A percentile compares a stretch with the other conserved stretches of the same genome.
phyloP scores from a whole-genome alignment of 495 filamentous ascomycete genomes.

The Neurospora tetrasperma region DNA sequence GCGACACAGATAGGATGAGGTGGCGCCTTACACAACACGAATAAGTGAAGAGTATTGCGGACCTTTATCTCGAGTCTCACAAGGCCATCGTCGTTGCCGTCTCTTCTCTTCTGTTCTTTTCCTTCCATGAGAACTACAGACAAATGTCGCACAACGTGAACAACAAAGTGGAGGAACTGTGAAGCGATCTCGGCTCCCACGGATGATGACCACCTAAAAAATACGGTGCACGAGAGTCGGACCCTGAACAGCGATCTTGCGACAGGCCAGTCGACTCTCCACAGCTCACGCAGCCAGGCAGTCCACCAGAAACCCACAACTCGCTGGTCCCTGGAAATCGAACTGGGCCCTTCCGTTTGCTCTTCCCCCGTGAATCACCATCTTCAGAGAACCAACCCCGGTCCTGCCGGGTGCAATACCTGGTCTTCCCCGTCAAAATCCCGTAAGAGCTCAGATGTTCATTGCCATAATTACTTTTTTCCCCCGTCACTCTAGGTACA shows the following conservation, averaged over 20 bases:
- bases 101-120: not conserved
- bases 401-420: not conserved
- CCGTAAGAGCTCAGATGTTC: not conserved
- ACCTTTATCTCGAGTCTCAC: not conserved
- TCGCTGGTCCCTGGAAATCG: not conserved
- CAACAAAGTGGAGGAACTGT: not conserved
- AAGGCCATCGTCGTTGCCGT: not conserved
- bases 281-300: not conserved
- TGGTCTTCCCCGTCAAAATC: not conserved
- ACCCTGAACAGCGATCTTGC: not conserved
- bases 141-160: not conserved
- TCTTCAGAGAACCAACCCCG: not conserved
- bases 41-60: not conserved
- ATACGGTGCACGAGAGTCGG: not conserved
- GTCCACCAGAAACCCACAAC: not conserved
- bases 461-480: not conserved
- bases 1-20: no score
- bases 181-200: not conserved
- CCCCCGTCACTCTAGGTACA: not conserved
- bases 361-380: not conserved
- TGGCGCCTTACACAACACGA: not conserved
- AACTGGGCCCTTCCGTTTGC: no score
- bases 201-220: not conserved
- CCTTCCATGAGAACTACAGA: not conserved
- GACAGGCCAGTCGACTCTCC: not conserved